phyloP scores from a whole-genome alignment of 2,329 filamentous ascomycete species.

The Aspergillus costaricaensis region DNA sequence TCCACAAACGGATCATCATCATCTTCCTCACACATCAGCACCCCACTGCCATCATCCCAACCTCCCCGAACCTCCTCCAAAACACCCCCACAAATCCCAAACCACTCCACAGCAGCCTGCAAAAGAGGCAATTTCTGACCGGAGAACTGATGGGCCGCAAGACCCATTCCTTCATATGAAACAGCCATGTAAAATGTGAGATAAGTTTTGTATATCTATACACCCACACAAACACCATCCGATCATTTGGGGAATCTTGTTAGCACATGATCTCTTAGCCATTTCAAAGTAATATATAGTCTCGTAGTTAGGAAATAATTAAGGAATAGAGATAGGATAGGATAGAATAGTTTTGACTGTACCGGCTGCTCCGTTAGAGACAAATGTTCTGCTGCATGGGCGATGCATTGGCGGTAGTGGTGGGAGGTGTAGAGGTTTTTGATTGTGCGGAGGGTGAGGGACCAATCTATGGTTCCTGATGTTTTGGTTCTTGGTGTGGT shows the following conservation, averaged over 20 bases:
- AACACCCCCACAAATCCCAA: slow-evolving; percentile 30
- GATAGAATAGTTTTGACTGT: not conserved
- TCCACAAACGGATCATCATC: slow-evolving; percentile 34
- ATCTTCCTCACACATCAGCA: not conserved
- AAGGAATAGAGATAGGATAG: not conserved
- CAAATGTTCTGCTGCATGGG: slow-evolving; percentile 35
- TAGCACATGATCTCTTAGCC: too few species aligned
- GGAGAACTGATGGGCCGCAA: slow-evolving; percentile 50
- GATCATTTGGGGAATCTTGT: too few species aligned
- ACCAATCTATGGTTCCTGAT: slow-evolving; percentile 34
- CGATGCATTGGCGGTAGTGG: slow-evolving; percentile 46
- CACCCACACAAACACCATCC: too few species aligned
- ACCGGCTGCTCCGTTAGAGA: slow-evolving; percentile 29
- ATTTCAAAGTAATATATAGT: too few species aligned
- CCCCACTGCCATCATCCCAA: not conserved
- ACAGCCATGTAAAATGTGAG: slow-evolving; percentile 51
- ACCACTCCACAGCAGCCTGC: slow-evolving; percentile 43
- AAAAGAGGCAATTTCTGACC: slow-evolving; percentile 46
- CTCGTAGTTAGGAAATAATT: not conserved
- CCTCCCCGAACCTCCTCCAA: slow-evolving; percentile 5
- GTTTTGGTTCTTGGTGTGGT: not conserved
- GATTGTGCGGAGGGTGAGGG: slow-evolving; percentile 32
- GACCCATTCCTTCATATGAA: slow-evolving; percentile 50
- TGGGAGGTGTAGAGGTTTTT: slow-evolving; percentile 40
- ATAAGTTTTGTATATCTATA: slow-evolving; percentile 37